These are phyloP conservation scores for Bombardia bombarda DNA, from an alignment of 495 filamentous ascomycete species.

Conservation along the genomic window DNA sequence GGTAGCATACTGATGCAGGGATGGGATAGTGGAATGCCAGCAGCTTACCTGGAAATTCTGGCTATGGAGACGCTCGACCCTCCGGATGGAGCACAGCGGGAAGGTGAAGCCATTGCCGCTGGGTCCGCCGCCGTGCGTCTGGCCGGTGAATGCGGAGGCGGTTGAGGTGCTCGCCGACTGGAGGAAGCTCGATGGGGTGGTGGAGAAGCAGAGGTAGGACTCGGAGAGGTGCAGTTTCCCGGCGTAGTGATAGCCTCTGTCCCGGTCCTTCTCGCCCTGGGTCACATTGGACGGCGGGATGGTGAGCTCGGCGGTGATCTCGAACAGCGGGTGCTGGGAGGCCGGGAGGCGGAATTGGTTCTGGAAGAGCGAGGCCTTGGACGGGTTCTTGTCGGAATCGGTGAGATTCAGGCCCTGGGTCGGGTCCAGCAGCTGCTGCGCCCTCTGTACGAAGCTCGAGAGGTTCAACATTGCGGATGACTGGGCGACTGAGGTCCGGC, in stretches of 20 bases:
- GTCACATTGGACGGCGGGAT: slow-evolving; percentile 58
- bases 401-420: slow-evolving; percentile 60
- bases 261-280: slow-evolving; percentile 54
- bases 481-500: neutral
- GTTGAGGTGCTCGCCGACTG: slow-evolving; percentile 65
- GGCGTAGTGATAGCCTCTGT: slow-evolving; percentile 76
- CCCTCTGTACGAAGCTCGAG: slow-evolving; percentile 86
- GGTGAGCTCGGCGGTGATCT: slow-evolving; percentile 92
- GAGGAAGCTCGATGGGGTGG: slow-evolving; percentile 79
- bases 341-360: slow-evolving; percentile 93
- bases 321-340: slow-evolving; percentile 82
- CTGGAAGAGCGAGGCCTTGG: slow-evolving; percentile 89
- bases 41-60: slow-evolving; percentile 59
- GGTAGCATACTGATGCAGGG: neutral
- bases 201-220: slow-evolving; percentile 90
- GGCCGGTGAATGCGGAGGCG: slow-evolving; percentile 74
- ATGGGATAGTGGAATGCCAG: neutral
- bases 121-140: slow-evolving; percentile 85
- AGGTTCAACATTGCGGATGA: slow-evolving; percentile 49
- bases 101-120: slow-evolving; percentile 94
- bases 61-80: slow-evolving; percentile 87
- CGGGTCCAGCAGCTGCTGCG: slow-evolving; percentile 81
- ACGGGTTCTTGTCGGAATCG: slow-evolving; percentile 66
- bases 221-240: slow-evolving; percentile 92
- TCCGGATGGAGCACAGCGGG: slow-evolving; percentile 82